Evolutionary conservation across 805 yeast species (phyloP).

Genomic region (Ogataea paradorogensis): DNA sequence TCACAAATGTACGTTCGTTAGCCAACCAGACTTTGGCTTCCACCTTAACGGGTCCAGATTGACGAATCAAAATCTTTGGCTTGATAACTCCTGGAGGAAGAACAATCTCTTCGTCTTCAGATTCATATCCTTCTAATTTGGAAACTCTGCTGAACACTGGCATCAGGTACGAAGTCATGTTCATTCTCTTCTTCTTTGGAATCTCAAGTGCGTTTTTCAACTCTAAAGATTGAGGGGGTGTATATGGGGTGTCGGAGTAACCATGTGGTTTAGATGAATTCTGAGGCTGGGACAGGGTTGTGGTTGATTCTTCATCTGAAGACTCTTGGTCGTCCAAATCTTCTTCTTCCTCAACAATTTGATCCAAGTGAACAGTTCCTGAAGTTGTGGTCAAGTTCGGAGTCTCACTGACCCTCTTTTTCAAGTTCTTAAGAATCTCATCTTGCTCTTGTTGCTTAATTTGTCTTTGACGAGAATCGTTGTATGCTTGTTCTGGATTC

Average conservation of each 20-base stretch:
- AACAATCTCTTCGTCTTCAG: conserved; percentile 83
- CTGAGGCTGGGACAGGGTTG: conserved; percentile 23
- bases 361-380: conserved; percentile 30
- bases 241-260: conserved; percentile 5
- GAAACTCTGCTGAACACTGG: conserved; percentile 33
- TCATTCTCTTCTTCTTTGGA: conserved; percentile 16
- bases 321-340: conserved; percentile 44
- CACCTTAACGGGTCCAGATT: conserved; percentile 87
- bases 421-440: conserved; percentile 36
- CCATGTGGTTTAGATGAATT: conserved; percentile 1
- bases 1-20: conserved; percentile 92
- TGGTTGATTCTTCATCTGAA: conserved; percentile 58
- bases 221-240: conserved; percentile 2
- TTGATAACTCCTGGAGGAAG: conserved; percentile 87
- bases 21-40: conserved; percentile 99
- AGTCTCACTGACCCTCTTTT: conserved; percentile 41
- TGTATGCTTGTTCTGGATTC: conserved; percentile 76
- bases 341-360: conserved; percentile 34
- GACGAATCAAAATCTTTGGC: conserved; percentile 76
- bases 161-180: conserved; percentile 27
- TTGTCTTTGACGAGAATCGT: conserved; percentile 56
- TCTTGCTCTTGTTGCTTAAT: conserved; percentile 45
- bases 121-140: conserved; percentile 46
- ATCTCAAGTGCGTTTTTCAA: neutral
- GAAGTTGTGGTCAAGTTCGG: conserved; percentile 32